phyloP scores from a whole-genome alignment of 768 basidiomycete species.

The Auriscalpium orientale region DNA sequence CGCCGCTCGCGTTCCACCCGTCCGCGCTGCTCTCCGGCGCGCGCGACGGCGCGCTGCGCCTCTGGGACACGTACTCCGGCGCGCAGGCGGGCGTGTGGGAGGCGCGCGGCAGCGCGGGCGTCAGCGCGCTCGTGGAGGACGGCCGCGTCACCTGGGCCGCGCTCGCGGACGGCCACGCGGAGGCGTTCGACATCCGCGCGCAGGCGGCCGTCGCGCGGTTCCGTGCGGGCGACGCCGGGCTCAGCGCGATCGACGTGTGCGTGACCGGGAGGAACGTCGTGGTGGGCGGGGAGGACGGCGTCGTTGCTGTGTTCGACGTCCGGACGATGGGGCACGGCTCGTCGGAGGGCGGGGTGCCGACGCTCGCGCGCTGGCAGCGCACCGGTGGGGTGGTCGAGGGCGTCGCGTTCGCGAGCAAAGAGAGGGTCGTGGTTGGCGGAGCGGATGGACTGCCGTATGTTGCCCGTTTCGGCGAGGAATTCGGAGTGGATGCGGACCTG shows the following conservation, averaged over 20 bases:
- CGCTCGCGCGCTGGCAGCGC: slow-evolving; percentile 11
- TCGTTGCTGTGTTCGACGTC: slow-evolving; percentile 6
- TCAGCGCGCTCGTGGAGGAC: not conserved
- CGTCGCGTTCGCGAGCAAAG: slow-evolving; percentile 1
- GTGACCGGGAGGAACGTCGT: slow-evolving; percentile 4
- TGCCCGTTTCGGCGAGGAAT: not conserved
- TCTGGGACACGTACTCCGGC: slow-evolving; percentile 10
- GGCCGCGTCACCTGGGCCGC: slow-evolving; percentile 1
- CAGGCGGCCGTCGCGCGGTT: not conserved
- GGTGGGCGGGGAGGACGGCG: slow-evolving; percentile 7
- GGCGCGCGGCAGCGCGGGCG: slow-evolving; percentile 1
- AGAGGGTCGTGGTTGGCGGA: slow-evolving; percentile 10
- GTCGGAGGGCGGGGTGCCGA: not conserved
- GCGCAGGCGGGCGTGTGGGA: slow-evolving; percentile 5
- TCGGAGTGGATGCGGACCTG: slow-evolving; percentile 3
- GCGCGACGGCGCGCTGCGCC: slow-evolving; percentile 11
- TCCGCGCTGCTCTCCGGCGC: slow-evolving; percentile 8
- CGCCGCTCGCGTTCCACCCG: not conserved
- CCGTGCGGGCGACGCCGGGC: not conserved
- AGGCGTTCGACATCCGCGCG: slow-evolving; percentile 7
- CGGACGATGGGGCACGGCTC: not conserved
- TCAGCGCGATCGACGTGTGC: slow-evolving; percentile 7
- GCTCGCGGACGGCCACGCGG: slow-evolving; percentile 7
- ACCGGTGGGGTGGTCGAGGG: slow-evolving; percentile 3
- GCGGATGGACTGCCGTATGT: slow-evolving; percentile 15